Evolutionary conservation across 257 asterid species (phyloP).

Genomic region (Solanum gracilifrons): DNA sequence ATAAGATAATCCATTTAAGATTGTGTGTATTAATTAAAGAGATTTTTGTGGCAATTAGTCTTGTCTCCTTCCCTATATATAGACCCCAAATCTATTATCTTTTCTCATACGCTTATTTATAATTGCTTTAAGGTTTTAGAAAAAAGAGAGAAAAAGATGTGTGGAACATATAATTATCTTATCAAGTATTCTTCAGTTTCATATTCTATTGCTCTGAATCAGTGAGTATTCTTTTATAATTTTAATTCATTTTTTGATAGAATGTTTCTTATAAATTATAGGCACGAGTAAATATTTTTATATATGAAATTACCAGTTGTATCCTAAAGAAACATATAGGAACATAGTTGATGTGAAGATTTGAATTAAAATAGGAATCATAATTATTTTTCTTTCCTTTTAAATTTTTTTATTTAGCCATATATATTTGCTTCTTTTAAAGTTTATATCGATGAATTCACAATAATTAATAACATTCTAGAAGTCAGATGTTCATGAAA

Average conservation of each 20-base stretch:
- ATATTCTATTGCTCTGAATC: not conserved
- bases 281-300: not conserved
- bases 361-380: no score
- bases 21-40: no score
- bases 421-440: no score
- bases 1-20: not conserved
- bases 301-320: not conserved
- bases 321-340: no score
- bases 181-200: not conserved
- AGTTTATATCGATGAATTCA: no score
- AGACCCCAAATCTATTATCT: not conserved
- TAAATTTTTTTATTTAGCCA: no score
- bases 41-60: not conserved
- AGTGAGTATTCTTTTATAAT: not conserved
- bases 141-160: slow-evolving; percentile 7
- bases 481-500: no score
- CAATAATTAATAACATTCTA: no score
- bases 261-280: not conserved
- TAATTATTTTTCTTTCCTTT: no score
- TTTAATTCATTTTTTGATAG: not conserved
- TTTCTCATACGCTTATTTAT: no score
- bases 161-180: slow-evolving; percentile 17
- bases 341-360: no score
- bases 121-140: no score
- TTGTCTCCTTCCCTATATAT: not conserved